These are phyloP conservation scores for Microcera coccophila DNA, from an alignment of 2,329 filamentous ascomycete species.

Conservation along the genomic window DNA sequence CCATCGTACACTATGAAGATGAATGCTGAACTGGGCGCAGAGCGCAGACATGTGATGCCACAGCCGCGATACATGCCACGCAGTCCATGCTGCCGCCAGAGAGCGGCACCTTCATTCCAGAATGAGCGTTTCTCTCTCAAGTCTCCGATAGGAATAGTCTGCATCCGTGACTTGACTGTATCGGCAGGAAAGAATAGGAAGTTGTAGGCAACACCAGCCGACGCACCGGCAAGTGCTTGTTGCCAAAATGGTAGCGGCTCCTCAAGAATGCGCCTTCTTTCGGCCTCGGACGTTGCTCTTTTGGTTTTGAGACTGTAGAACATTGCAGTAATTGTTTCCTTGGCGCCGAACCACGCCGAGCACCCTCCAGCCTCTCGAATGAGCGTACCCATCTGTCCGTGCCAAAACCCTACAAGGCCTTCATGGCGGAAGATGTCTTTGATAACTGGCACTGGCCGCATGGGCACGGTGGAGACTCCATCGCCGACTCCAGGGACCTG, in stretches of 20 bases:
- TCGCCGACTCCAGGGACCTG: constrained; percentile 62
- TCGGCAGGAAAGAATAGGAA: constrained; percentile 97
- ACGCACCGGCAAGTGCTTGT: constrained; percentile 81
- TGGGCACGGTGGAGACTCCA: constrained; percentile 42
- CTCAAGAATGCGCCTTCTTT: constrained; percentile 40
- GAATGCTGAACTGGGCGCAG: constrained; percentile 93
- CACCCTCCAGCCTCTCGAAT: constrained; percentile 91
- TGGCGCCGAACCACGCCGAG: constrained; percentile 91
- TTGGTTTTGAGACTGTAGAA: constrained; percentile 59
- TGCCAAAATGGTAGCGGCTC: constrained; percentile 73
- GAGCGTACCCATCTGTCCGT: constrained; percentile 87
- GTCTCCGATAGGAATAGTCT: constrained; percentile 70
- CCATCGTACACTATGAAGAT: constrained; percentile 96
- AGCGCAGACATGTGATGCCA: constrained; percentile 83
- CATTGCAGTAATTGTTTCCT: constrained; percentile 71
- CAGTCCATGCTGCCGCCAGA: constrained; percentile 82
- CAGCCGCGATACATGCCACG: constrained; percentile 89
- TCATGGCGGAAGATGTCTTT: constrained; percentile 76
- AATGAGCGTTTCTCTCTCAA: constrained; percentile 62
- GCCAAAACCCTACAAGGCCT: constrained; percentile 86
- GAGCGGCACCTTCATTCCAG: constrained; percentile 60
- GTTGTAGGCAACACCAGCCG: constrained; percentile 90
- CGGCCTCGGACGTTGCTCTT: constrained; percentile 35
- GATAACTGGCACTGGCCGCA: constrained; percentile 68
- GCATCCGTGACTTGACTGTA: constrained; percentile 95